Base-by-base conservation (phyloP, 1,284 basidiomycete genomes). In the Ceraceosorus guamensis region DNA sequence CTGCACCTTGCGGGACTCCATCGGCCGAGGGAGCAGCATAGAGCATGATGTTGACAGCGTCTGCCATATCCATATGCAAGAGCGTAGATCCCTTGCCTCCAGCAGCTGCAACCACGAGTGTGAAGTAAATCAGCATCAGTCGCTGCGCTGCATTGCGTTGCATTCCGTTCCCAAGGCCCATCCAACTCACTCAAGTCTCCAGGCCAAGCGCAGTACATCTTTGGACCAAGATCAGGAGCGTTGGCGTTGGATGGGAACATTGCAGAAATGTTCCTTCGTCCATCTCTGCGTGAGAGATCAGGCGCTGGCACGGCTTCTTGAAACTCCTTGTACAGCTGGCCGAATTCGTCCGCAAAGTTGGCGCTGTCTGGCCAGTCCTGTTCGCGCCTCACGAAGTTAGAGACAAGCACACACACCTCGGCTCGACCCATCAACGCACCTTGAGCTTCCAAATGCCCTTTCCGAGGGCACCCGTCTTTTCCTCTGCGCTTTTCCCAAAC, bases 1-100 rank as follows among this genome's bases (percentile, higher is more conserved):
- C 87, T 0, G 92, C 92, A 62, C 83, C 86, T 1, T 91, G 91
- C 0, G 83, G 82, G n/a, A 10, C 46, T 18, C 35, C 63, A 18
- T 55, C 57, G 6, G 34, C 31, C 6, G 48, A 56, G 32, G 55
- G 53, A 16, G 58, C 49, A 16, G 70, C 60, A 53, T 67, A 47
- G 10, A 70, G 63, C 63, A 96, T 90, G 66, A 95, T 83, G 76
- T 96, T 96, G 61, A 95, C 79, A 1, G 90, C 91, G 70, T 96
- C 91, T 0, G 91, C 90, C 82, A 93, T 90, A 77, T 96, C 91
- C 89, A 93, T 92, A 73, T 96, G 91, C 52, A 96, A 76, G 48
- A 89, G 81, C 3, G 92, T 96, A 30, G 87, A 85, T 6, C 88
- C 87, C 67, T 87, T 86, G 67, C 83, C 87, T 6, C 85, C 85